Evolutionary conservation across 2,329 filamentous ascomycete genomes (phyloP), one percentile per base, ranked within the genome.

Genomic region (Sporothrix sp.): DNA sequence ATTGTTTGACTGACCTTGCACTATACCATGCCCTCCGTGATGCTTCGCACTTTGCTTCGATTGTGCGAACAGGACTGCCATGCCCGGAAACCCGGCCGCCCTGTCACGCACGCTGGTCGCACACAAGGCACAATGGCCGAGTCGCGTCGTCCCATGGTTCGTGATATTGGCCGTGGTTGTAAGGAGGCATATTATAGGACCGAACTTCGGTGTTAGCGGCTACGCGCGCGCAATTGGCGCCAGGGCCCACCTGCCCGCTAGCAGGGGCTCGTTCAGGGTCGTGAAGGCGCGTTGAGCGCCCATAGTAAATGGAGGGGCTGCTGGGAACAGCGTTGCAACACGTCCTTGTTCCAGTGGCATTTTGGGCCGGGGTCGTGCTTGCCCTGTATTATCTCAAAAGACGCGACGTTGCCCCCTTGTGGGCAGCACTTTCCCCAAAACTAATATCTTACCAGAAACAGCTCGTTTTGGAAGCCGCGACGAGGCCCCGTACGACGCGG

Each of bases 181-280:
- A n/a, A n/a, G n/a, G n/a, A n/a, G n/a, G n/a, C n/a, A n/a, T n/a
- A n/a, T n/a, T n/a, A n/a, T n/a, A n/a, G n/a, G n/a, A n/a, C n/a
- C n/a, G n/a, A n/a, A n/a, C n/a, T n/a, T n/a, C 16, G 20, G 28
- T 25, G 18, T 37, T 28, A 37, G 44, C 33, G 33, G 33, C 44
- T 47, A 28, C 44, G 23, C 33, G 33, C 25, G 32, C 44, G 21
- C 33, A 11, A 32, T 37, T 33, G 16, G 30, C 42, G 4, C 42
- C 10, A 14, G 28, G 28, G 28, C 42, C 42, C 42, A 44, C 42
- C 16, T 10, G 20, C 30, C 42, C 43, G 21, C 30, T 45, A 36
- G 16, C 33, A 32, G 27, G 33, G 44, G 44, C 32, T 47, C n/a
- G 21, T 47, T 37, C 18, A 47, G 33, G 21, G 25, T 47, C 44